Conservation (phyloP, 352 stramenopile species). For the Pythium sukuiense region DNA sequence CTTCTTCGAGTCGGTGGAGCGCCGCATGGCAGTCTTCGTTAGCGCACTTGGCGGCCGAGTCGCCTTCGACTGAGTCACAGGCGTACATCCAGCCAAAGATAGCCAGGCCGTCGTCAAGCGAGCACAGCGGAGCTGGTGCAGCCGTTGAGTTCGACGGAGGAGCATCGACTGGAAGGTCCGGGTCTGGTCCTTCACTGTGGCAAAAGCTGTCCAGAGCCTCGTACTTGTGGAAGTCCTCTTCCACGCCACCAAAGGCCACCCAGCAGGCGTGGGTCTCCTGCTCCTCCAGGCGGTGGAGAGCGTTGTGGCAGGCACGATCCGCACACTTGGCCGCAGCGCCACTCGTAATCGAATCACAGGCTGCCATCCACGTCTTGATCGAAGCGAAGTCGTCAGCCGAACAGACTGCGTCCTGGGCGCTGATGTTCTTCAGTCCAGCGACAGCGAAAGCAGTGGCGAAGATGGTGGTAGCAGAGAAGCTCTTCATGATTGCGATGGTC, state of each 20-base stretch:
- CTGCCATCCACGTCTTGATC: conserved; percentile 29
- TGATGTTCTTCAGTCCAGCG: background rate
- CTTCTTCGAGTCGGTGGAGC: conserved; percentile 42
- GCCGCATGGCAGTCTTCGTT: conserved; percentile 33
- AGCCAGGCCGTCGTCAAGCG: conserved; percentile 4
- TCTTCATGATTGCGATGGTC: conserved; percentile 6
- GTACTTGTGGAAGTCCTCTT: conserved; percentile 41
- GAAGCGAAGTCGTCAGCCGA: conserved; percentile 1
- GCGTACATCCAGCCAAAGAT: conserved; percentile 30
- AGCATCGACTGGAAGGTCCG: conserved; percentile 22
- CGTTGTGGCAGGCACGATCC: conserved; percentile 32
- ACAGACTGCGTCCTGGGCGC: conserved; percentile 9
- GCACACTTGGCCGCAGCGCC: conserved; percentile 42
- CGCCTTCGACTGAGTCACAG: conserved; percentile 38
- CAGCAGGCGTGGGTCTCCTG: conserved; percentile 42
- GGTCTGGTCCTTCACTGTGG: conserved; percentile 39
- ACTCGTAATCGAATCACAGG: conserved; percentile 36
- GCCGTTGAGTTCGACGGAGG: background rate
- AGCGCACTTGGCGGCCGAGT: conserved; percentile 40
- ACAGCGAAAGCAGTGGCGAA: background rate
- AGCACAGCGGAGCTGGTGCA: conserved; percentile 1
- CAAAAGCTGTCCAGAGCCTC: conserved; percentile 39
- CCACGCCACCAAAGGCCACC: conserved; percentile 27
- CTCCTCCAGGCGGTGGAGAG: conserved; percentile 44
- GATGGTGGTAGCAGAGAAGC: background rate